These are phyloP conservation scores for Candida railenensis DNA, from an alignment of 805 yeast genomes.

Conservation along the genomic window DNA sequence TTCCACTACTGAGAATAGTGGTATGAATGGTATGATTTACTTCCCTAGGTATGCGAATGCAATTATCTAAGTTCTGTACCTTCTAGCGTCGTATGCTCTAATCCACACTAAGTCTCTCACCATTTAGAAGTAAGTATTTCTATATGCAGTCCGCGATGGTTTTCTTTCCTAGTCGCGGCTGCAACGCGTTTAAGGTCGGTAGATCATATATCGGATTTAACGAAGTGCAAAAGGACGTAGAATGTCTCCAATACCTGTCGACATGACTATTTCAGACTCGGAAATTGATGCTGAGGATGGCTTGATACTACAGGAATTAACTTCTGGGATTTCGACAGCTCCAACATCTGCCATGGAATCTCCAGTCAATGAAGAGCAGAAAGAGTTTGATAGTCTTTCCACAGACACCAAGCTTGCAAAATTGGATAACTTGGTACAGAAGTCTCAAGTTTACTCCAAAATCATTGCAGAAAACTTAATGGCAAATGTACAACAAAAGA, in stretches of 20 bases:
- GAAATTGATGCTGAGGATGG: constrained; percentile 2
- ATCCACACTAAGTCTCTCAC: no score
- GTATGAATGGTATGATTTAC: no score
- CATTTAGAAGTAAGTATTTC: no score
- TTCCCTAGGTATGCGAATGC: no score
- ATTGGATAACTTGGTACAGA: constrained; percentile 73
- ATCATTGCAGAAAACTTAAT: constrained; percentile 80
- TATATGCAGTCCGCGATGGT: background rate
- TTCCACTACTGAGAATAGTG: no score
- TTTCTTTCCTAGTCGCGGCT: background rate
- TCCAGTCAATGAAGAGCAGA: constrained; percentile 1
- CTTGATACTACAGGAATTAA: background rate
- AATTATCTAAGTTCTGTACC: no score
- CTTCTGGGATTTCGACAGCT: background rate
- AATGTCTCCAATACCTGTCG: no score
- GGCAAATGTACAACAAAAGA: constrained; percentile 30
- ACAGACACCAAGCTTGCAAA: constrained; percentile 14
- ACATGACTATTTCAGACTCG: constrained; percentile 2
- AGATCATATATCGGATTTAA: background rate
- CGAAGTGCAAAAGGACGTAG: no score
- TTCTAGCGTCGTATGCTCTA: no score
- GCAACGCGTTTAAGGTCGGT: background rate
- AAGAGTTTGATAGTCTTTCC: background rate
- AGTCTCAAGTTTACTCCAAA: constrained; percentile 83
- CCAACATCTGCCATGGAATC: constrained; percentile 1